A percentile compares a stretch with the other conserved stretches of the same genome.
phyloP scores from a whole-genome alignment of 2,329 filamentous ascomycete genomes.

The Amauroascus verrucosus region DNA sequence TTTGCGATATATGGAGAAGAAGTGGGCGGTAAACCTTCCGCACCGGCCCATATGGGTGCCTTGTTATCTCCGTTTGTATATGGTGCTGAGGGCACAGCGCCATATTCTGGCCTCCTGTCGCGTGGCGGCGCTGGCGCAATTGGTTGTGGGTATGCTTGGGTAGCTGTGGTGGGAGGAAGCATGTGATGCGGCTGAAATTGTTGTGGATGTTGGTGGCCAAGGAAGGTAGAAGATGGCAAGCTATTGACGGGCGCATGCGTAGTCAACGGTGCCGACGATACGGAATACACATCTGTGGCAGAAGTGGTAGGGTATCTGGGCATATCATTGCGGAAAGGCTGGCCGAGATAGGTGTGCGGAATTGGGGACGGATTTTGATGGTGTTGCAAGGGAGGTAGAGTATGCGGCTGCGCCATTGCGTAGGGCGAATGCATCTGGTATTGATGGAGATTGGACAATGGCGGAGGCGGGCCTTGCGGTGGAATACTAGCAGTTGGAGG shows the following conservation, averaged over 20 bases:
- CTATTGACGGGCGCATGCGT: slow-evolving; percentile 32
- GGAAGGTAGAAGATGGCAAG: slow-evolving; percentile 35
- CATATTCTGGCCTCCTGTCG: slow-evolving; percentile 43
- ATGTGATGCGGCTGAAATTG: slow-evolving; percentile 39
- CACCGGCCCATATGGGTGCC: slow-evolving; percentile 43
- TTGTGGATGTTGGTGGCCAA: slow-evolving; percentile 27
- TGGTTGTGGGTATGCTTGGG: slow-evolving; percentile 61
- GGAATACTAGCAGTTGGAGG: slow-evolving; percentile 38
- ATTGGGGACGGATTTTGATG: slow-evolving; percentile 37
- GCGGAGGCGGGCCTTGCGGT: slow-evolving; percentile 28
- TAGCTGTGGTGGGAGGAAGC: slow-evolving; percentile 56
- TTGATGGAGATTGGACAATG: slow-evolving; percentile 39
- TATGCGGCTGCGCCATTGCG: slow-evolving; percentile 35
- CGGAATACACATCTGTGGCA: slow-evolving; percentile 35
- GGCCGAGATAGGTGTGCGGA: slow-evolving; percentile 33
- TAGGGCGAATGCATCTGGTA: slow-evolving; percentile 40
- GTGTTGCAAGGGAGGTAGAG: slow-evolving; percentile 38
- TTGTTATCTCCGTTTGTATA: slow-evolving; percentile 48
- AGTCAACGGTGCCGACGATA: slow-evolving; percentile 34
- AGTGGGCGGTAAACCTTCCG: slow-evolving; percentile 32
- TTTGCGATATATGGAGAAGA: slow-evolving; percentile 32
- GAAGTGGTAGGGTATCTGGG: slow-evolving; percentile 34
- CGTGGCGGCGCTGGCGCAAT: slow-evolving; percentile 60
- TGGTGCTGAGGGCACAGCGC: slow-evolving; percentile 61
- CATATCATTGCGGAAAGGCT: slow-evolving; percentile 36